These are phyloP conservation scores for Fusarium tuaranense DNA, from an alignment of 2,329 filamentous ascomycete genomes.

Conservation along the genomic window DNA sequence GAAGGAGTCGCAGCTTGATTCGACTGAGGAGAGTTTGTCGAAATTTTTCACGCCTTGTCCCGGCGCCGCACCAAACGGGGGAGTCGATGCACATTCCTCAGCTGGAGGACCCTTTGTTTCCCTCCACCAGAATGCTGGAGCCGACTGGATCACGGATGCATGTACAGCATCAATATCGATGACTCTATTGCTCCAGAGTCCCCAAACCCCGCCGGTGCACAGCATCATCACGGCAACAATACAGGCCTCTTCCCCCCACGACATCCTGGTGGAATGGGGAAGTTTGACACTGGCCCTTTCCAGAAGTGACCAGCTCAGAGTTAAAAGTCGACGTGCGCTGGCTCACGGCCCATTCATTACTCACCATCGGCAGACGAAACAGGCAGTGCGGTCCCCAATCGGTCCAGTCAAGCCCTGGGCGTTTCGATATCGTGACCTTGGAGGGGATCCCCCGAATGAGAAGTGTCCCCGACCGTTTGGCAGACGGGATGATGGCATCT, in stretches of 20 bases:
- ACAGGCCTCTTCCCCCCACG: slow-evolving; percentile 25
- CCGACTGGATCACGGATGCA: slow-evolving; percentile 2
- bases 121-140: background rate
- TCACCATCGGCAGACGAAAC: slow-evolving; percentile 23
- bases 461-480: slow-evolving; percentile 10
- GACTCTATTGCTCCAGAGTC: slow-evolving; percentile 11
- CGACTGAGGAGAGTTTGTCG: slow-evolving; percentile 30
- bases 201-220: slow-evolving; percentile 30
- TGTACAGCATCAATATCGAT: background rate
- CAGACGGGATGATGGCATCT: slow-evolving; percentile 27
- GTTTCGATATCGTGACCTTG: slow-evolving; percentile 22
- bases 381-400: slow-evolving; percentile 12
- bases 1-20: slow-evolving; percentile 22
- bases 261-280: slow-evolving; percentile 13
- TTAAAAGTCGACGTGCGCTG: slow-evolving; percentile 9
- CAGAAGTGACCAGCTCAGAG: slow-evolving; percentile 27
- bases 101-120: slow-evolving; percentile 8
- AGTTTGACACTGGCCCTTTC: slow-evolving; percentile 35
- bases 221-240: slow-evolving; percentile 22
- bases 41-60: slow-evolving; percentile 23
- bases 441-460: slow-evolving; percentile 7
- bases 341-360: slow-evolving; percentile 31
- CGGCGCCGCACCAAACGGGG: slow-evolving; percentile 11
- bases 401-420: slow-evolving; percentile 14
- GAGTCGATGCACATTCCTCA: slow-evolving; percentile 3